phyloP scores from a whole-genome alignment of 352 stramenopile species.

The Peronospora belbahrii region DNA sequence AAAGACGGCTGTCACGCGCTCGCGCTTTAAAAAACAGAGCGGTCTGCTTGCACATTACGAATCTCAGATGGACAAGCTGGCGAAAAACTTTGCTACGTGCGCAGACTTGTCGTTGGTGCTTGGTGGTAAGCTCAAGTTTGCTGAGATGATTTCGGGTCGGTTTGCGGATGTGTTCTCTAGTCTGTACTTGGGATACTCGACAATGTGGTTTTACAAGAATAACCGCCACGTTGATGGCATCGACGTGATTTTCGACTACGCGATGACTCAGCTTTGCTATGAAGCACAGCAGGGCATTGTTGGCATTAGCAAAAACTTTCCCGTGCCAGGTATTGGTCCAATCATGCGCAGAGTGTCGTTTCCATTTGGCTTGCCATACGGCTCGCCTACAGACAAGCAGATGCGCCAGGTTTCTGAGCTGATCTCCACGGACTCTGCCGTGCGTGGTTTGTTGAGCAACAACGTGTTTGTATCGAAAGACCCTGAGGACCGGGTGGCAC shows the following conservation, averaged over 20 bases:
- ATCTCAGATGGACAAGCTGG: slow-evolving; percentile 93
- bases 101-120: slow-evolving; percentile 94
- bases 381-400: slow-evolving; percentile 84
- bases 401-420: slow-evolving; percentile 63
- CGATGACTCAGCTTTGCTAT: slow-evolving; percentile 92
- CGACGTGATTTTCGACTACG: slow-evolving; percentile 94
- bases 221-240: slow-evolving; percentile 91
- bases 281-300: slow-evolving; percentile 94
- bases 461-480: slow-evolving; percentile 74
- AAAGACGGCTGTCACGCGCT: slow-evolving; percentile 83
- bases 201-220: slow-evolving; percentile 95
- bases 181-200: slow-evolving; percentile 96
- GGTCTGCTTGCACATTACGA: slow-evolving; percentile 94
- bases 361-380: slow-evolving; percentile 91
- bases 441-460: slow-evolving; percentile 62
- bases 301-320: slow-evolving; percentile 95
- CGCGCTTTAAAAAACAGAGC: slow-evolving; percentile 80
- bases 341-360: slow-evolving; percentile 94
- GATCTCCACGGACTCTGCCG: slow-evolving; percentile 61
- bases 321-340: slow-evolving; percentile 83
- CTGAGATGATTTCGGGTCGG: slow-evolving; percentile 95
- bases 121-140: slow-evolving; percentile 97
- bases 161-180: slow-evolving; percentile 95
- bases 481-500: slow-evolving; percentile 49
- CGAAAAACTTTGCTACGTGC: slow-evolving; percentile 95